Conservation (phyloP, 768 basidiomycete species). For the Butyriboletus loyo region DNA sequence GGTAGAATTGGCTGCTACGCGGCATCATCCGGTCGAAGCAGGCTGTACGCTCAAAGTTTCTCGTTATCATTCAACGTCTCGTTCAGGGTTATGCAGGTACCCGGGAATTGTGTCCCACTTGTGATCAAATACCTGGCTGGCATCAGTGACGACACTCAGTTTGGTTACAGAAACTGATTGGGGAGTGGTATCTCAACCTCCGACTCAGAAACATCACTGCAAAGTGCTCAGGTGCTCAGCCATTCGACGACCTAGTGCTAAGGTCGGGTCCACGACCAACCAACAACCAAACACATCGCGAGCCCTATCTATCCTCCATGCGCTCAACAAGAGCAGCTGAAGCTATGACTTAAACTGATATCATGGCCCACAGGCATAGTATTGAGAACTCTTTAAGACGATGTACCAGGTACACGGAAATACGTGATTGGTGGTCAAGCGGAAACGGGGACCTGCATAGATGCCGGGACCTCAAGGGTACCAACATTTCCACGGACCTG, state of each 20-base stretch:
- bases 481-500: slow-evolving; percentile 13
- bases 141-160: slow-evolving; percentile 30
- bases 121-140: slow-evolving; percentile 43
- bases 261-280: not conserved
- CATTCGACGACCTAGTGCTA: not conserved
- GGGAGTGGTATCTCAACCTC: slow-evolving; percentile 17
- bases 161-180: slow-evolving; percentile 26
- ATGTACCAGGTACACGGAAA: slow-evolving; percentile 1
- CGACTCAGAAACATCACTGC: not conserved
- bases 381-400: slow-evolving; percentile 3
- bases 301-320: slow-evolving; percentile 10
- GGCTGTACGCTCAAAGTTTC: slow-evolving; percentile 30
- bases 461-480: slow-evolving; percentile 19
- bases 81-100: slow-evolving; percentile 39
- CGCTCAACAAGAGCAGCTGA: not conserved
- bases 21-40: slow-evolving; percentile 55
- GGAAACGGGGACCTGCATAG: slow-evolving; percentile 23
- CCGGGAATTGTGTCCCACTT: slow-evolving; percentile 48
- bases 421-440: slow-evolving; percentile 14
- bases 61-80: not conserved
- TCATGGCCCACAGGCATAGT: not conserved
- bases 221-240: not conserved
- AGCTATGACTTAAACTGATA: not conserved
- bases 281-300: slow-evolving; percentile 4
- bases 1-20: slow-evolving; percentile 74